phyloP scores from a whole-genome alignment of 2,329 filamentous ascomycete genomes.

The Fragosphaeria purpurea region DNA sequence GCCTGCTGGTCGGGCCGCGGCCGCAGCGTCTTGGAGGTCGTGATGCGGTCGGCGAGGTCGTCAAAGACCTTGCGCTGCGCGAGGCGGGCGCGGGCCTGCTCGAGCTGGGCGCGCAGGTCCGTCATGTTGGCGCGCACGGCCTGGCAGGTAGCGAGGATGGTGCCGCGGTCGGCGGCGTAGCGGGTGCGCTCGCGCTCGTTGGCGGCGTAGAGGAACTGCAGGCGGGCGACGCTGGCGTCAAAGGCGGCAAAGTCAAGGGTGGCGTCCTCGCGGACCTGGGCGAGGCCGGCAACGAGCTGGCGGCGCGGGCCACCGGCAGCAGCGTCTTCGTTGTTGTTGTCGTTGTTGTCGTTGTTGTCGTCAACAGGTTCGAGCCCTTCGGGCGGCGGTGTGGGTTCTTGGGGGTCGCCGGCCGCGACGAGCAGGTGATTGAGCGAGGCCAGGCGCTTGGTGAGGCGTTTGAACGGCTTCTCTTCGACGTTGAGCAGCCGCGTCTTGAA shows the following conservation, averaged over 20 bases:
- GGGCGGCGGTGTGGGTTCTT: constrained; percentile 57
- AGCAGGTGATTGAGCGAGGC: constrained; percentile 54
- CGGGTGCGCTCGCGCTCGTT: constrained; percentile 76
- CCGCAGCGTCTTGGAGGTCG: constrained; percentile 66
- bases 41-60: constrained; percentile 78
- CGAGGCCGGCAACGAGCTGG: constrained; percentile 34
- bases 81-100: constrained; percentile 64
- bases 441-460: constrained; percentile 75
- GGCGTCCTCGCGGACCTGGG: constrained; percentile 72
- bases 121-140: constrained; percentile 66
- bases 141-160: constrained; percentile 70
- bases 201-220: constrained; percentile 76
- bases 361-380: constrained; percentile 27
- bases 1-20: constrained; percentile 74
- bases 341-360: constrained; percentile 11
- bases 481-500: constrained; percentile 81
- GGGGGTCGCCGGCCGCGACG: constrained; percentile 38
- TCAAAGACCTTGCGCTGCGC: constrained; percentile 78
- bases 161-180: constrained; percentile 69
- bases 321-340: constrained; percentile 8
- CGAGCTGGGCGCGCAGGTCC: constrained; percentile 62
- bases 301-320: constrained; percentile 29
- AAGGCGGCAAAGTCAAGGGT: constrained; percentile 83
- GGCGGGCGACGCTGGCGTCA: constrained; percentile 73
- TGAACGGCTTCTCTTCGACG: constrained; percentile 88